Percentiles rank a stretch among this genome's conserved stretches.
These are phyloP conservation scores for Hebeloma cylindrosporum DNA, from an alignment of 768 basidiomycete species.

Conservation along the genomic window DNA sequence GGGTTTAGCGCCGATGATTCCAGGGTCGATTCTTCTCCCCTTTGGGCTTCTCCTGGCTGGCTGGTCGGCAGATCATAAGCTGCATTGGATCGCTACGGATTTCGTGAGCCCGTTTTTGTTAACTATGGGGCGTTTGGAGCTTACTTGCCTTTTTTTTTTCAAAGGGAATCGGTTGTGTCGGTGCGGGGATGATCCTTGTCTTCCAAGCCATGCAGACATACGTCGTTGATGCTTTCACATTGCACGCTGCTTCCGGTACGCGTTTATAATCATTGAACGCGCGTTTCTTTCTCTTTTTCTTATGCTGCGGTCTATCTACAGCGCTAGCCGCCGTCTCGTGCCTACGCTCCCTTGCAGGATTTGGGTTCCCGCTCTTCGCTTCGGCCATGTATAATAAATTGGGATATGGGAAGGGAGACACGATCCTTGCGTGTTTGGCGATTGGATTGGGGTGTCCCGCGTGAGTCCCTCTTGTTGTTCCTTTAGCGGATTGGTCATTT, in stretches of 20 bases:
- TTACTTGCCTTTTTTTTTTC: background rate
- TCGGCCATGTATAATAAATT: constrained; percentile 63
- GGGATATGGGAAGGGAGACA: constrained; percentile 70
- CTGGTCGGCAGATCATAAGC: constrained; percentile 58
- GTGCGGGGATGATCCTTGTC: constrained; percentile 55
- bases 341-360: constrained; percentile 66
- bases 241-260: constrained; percentile 67
- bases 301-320: constrained; percentile 23
- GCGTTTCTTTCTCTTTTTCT: constrained; percentile 1
- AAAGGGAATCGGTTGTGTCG: constrained; percentile 58
- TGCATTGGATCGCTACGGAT: constrained; percentile 73
- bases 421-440: constrained; percentile 58
- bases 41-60: constrained; percentile 68
- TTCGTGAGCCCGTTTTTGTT: constrained; percentile 43
- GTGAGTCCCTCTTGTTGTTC: constrained; percentile 36
- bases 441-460: constrained; percentile 64
- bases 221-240: constrained; percentile 63
- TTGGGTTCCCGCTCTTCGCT: constrained; percentile 78
- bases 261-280: background rate
- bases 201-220: constrained; percentile 70
- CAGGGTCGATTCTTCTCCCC: constrained; percentile 60
- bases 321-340: constrained; percentile 66
- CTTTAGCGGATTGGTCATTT: no score
- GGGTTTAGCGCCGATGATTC: constrained; percentile 56
- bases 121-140: background rate